Percentiles rank a stretch among this genome's conserved stretches.
phyloP scores from a whole-genome alignment of 768 basidiomycete genomes.

The Serendipita indica region DNA sequence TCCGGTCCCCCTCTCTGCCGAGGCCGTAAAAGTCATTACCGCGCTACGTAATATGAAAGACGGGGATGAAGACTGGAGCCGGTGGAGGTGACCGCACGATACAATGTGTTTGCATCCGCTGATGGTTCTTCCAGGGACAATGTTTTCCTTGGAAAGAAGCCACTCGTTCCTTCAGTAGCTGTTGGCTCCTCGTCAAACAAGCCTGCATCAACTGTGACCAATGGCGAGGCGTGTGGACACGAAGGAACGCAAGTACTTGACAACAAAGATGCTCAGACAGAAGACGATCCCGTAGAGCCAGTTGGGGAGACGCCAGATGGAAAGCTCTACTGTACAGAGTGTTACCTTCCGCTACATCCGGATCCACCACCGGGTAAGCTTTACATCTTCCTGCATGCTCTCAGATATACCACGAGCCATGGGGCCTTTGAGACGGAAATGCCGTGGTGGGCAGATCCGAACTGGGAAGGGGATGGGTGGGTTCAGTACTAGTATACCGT shows the following conservation, averaged over 20 bases:
- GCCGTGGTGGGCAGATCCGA: constrained; percentile 66
- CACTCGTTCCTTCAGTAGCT: not conserved
- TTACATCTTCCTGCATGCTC: constrained; percentile 91
- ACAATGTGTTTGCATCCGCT: not conserved
- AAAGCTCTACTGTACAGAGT: constrained; percentile 64
- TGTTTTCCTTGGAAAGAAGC: constrained; percentile 5
- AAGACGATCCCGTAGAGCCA: not conserved
- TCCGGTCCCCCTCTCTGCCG: constrained; percentile 59
- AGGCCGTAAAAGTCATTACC: constrained; percentile 67
- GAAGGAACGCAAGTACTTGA: no score
- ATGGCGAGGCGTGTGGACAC: not conserved
- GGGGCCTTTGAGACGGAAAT: constrained; percentile 75
- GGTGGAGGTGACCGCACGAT: constrained; percentile 32
- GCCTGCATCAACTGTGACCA: constrained; percentile 4
- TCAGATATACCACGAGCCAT: constrained; percentile 66
- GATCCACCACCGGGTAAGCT: constrained; percentile 86
- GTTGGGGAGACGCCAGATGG: not conserved
- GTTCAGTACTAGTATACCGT: not conserved
- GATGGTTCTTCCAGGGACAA: not conserved
- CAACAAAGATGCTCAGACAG: not conserved
- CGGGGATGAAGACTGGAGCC: constrained; percentile 75
- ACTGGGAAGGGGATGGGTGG: constrained; percentile 11
- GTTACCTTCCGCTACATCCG: constrained; percentile 82
- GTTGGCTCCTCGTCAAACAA: not conserved
- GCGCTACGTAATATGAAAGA: constrained; percentile 76